Base-by-base conservation (phyloP, 2,329 filamentous ascomycete species). In the Daldinia eschscholtzii region DNA sequence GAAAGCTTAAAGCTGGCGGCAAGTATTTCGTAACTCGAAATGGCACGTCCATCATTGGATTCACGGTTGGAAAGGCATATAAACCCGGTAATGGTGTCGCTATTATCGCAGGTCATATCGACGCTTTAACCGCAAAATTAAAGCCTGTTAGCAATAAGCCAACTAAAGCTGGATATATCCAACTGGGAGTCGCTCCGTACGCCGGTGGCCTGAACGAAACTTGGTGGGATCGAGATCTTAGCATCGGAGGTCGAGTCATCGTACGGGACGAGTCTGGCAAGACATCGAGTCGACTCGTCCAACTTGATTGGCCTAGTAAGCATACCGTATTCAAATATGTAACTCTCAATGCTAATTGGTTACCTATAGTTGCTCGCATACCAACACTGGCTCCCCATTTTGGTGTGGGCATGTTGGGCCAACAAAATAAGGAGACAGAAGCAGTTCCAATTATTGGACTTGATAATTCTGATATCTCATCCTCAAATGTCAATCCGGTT, bases 171-270 rank as follows among this genome's bases (percentile, higher is more conserved):
- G 95, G 96, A 61, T 99, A 93, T 77, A 80, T 93, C 30, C 93
- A 98, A 83, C 87, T 98, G 6, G 95, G 93, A 26, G 93, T 98
- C 60, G 94, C 96, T 2, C 96, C 93, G 0, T 99, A 98, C 78
- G 95, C 94, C 9, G 95, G 96, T 57, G 94, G 85, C 1, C 82
- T 98, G 69, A 96, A 94, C 78, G 85, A 86, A 70, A 98, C 96
- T 0, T 98, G 96, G 96, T 98, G 94, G 95, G 96, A 98, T 80
- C 89, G 96, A 41, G 96, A 99, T 80, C 86, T 99, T 58, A 91
- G 92, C 72, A 92, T 98, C 74, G 96, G 94, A 71, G 96, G 96
- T 42, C 87, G 94, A 50, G 95, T 98, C 3, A 85, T 98, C 56
- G 90, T 98, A 52, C 92, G 90, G 71, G 91, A 97, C 74, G 81